Evolutionary conservation across 352 stramenopile species (phyloP).

Genomic region (Phytophthora nicotianae): DNA sequence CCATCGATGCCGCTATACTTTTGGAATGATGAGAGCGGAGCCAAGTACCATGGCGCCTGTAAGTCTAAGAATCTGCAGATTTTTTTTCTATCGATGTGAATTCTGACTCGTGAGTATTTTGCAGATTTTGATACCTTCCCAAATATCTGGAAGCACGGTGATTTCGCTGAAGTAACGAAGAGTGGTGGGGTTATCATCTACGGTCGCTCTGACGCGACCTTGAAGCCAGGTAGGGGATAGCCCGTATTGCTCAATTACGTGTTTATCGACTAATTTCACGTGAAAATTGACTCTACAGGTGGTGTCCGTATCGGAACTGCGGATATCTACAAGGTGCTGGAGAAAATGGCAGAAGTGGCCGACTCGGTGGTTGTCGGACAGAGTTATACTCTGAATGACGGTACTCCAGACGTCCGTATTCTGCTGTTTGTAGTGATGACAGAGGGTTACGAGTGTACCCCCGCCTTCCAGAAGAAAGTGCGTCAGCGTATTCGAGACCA

Average conservation of each 20-base stretch:
- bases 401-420: conserved; percentile 74
- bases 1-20: conserved; percentile 87
- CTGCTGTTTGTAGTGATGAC: conserved; percentile 75
- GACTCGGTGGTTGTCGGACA: conserved; percentile 79
- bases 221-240: conserved; percentile 58
- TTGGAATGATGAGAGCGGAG: conserved; percentile 75
- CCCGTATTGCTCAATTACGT: background rate
- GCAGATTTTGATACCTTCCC: conserved; percentile 82
- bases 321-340: conserved; percentile 84
- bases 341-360: conserved; percentile 62
- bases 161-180: conserved; percentile 77
- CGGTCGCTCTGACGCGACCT: conserved; percentile 76
- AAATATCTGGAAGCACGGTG: conserved; percentile 81
- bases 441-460: conserved; percentile 42
- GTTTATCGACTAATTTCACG: background rate
- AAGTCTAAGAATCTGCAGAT: background rate
- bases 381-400: conserved; percentile 63
- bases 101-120: conserved; percentile 4
- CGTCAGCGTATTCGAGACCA: conserved; percentile 59
- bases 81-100: background rate
- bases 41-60: conserved; percentile 58
- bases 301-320: conserved; percentile 81
- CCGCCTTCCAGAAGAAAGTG: conserved; percentile 60
- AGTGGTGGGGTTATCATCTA: conserved; percentile 74
- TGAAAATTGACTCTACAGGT: conserved; percentile 11